Percentiles rank a stretch among this genome's conserved stretches.
phyloP scores from a whole-genome alignment of 1,284 basidiomycete species.

The Ceraceosorus guamensis region DNA sequence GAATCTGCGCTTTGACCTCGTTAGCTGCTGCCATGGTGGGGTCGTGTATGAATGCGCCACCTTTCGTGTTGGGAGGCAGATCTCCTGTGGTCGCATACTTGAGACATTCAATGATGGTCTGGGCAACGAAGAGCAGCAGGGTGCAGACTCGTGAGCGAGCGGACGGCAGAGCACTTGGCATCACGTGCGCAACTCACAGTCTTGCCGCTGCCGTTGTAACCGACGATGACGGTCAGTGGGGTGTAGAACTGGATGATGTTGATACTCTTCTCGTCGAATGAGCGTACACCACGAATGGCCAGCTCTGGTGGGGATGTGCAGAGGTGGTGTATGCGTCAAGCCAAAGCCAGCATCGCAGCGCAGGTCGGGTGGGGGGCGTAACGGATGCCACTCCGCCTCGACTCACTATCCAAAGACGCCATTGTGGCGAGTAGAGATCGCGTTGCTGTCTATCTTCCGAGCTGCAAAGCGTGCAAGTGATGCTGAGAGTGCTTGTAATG shows the following conservation, averaged over 20 bases:
- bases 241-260: conserved; percentile 94
- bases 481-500: too few relatives aligned
- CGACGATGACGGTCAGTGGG: conserved; percentile 96
- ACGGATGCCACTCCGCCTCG: too few relatives aligned
- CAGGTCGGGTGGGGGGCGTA: too few relatives aligned
- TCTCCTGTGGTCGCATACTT: conserved; percentile 98
- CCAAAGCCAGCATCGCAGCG: too few relatives aligned
- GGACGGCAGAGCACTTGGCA: too few relatives aligned
- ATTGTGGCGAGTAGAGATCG: too few relatives aligned
- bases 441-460: too few relatives aligned
- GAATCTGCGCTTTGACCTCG: conserved; percentile 96
- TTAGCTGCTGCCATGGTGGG: conserved; percentile 97
- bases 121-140: neutral
- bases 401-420: too few relatives aligned
- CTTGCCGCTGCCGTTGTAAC: conserved; percentile 97
- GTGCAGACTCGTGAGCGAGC: neutral
- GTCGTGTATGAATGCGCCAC: conserved; percentile 95
- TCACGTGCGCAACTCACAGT: conserved; percentile 55
- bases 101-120: conserved; percentile 95
- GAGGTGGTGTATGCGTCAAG: too few relatives aligned
- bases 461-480: too few relatives aligned
- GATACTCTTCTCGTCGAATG: conserved; percentile 71
- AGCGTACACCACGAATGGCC: conserved; percentile 49
- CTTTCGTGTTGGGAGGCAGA: conserved; percentile 92
- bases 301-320: conserved; percentile 32